Conservation (phyloP, 768 basidiomycete genomes). For the Hortiboletus campestris region DNA sequence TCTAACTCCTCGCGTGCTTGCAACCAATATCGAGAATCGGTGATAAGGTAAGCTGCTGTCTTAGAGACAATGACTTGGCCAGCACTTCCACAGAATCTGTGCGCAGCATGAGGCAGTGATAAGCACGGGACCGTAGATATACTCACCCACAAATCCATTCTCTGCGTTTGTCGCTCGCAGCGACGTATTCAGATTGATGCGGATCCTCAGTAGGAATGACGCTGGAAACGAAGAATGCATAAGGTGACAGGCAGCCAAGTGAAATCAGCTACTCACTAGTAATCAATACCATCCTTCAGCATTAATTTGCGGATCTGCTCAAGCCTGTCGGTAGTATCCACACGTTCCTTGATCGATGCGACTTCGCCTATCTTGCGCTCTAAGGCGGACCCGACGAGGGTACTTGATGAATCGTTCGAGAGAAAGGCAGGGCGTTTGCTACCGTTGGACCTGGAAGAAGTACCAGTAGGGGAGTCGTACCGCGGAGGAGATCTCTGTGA, state of each 20-base stretch:
- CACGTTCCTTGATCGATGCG: slow-evolving; percentile 49
- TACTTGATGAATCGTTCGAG: slow-evolving; percentile 66
- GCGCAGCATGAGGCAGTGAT: slow-evolving; percentile 12
- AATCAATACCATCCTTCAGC: slow-evolving; percentile 66
- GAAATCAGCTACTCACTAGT: slow-evolving; percentile 55
- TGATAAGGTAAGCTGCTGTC: slow-evolving; percentile 67
- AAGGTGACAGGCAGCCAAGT: slow-evolving; percentile 4
- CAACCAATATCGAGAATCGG: slow-evolving; percentile 81
- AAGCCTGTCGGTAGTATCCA: slow-evolving; percentile 60
- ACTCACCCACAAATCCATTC: slow-evolving; percentile 76
- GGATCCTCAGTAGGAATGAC: slow-evolving; percentile 78
- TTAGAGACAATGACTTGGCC: slow-evolving; percentile 71
- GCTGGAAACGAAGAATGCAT: slow-evolving; percentile 37
- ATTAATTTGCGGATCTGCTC: slow-evolving; percentile 64
- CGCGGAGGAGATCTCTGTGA: slow-evolving; percentile 39
- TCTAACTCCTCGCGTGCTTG: slow-evolving; percentile 74
- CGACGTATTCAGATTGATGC: slow-evolving; percentile 81
- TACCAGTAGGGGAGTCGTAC: slow-evolving; percentile 33
- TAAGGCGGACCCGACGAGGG: slow-evolving; percentile 70
- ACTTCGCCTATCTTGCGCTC: slow-evolving; percentile 69
- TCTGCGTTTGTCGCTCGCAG: slow-evolving; percentile 70
- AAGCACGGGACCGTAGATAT: slow-evolving; percentile 26
- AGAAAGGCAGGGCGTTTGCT: slow-evolving; percentile 42
- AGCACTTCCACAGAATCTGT: slow-evolving; percentile 61
- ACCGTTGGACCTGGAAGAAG: slow-evolving; percentile 39